Base-by-base conservation (phyloP, 2,329 filamentous ascomycete species). In the Trichoderma koningii region DNA sequence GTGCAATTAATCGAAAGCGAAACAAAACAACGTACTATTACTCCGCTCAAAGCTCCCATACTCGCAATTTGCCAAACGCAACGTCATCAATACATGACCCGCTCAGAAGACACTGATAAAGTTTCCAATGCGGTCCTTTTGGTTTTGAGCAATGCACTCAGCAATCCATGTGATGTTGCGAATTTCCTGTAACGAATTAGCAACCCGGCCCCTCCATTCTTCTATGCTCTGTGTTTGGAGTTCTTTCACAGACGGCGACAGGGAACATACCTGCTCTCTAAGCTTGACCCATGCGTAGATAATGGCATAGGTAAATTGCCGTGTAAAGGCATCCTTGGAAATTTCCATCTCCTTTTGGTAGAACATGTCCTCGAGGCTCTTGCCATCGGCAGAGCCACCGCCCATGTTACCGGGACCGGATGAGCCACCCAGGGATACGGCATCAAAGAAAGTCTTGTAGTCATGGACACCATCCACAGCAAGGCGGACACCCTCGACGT, bases 291-390 rank as follows among this genome's bases (percentile, higher is more conserved):
- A 99, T 19, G 93, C 93, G 76, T 98, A 99, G 57, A 99, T 92
- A 70, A 98, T 92, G 42, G 92, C 91, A 72, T 92, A 93, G 15
- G 93, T 96, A 77, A 99, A 99, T 77, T 99, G 95, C 71, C 92
- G 87, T 5, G 95, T 99, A 75, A 99, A 99, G 9, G 93, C 92
- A 67, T 89, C 81, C 84, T 99, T 99, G 64, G 91, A 94, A 69
- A 98, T 90, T 77, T 99, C 93, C 95, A 98, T 98, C 81, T 99
- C 95, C 81, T 97, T 98, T 78, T 97, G 92, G 77, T 99, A 99
- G 80, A 99, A 99, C 82, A 99, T 84, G 75, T 99, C 95, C 76
- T 99, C 95, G 72, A 99, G 79, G 72, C 93, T 97, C 81, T 91
- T 93, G 55, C 91, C 90, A 70, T 97, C 93, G 17, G 87, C 83